Conservation (phyloP, 1,284 basidiomycete species). For the Mycena sp. region DNA sequence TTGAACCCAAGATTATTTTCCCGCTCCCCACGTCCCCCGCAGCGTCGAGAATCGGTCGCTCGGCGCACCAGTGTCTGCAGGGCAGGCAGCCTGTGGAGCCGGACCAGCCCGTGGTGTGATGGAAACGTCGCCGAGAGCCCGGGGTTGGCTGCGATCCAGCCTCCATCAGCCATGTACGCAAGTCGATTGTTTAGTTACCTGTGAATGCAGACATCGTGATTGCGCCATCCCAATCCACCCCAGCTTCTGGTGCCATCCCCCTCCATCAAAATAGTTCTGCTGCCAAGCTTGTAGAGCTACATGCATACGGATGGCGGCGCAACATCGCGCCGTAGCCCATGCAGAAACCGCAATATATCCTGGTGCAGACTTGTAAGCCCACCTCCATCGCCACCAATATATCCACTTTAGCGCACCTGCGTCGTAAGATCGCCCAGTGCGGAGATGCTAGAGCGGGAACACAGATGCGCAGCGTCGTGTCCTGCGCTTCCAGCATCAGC, state of each 20-base stretch:
- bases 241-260: constrained; percentile 80
- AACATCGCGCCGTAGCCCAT: constrained; percentile 72
- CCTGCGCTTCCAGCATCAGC: constrained; percentile 26
- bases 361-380: constrained; percentile 44
- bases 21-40: constrained; percentile 66
- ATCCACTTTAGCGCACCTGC: constrained; percentile 57
- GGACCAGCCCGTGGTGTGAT: constrained; percentile 85
- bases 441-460: constrained; percentile 78
- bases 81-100: constrained; percentile 77
- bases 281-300: constrained; percentile 76
- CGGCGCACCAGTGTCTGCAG: constrained; percentile 72
- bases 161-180: constrained; percentile 22
- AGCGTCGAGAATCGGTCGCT: constrained; percentile 82
- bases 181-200: constrained; percentile 56
- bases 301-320: constrained; percentile 62
- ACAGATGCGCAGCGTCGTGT: constrained; percentile 65
- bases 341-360: constrained; percentile 78
- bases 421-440: constrained; percentile 69
- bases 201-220: constrained; percentile 84
- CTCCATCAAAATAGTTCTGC: constrained; percentile 62
- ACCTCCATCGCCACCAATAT: too few species aligned
- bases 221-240: constrained; percentile 81
- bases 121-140: constrained; percentile 76
- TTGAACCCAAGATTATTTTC: constrained; percentile 98
- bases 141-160: constrained; percentile 63